Evolutionary conservation across 225 moss, liverwort and hornwort species (phyloP), one percentile per base, ranked within the genome.

Genomic region (Takakia lepidozioides): DNA sequence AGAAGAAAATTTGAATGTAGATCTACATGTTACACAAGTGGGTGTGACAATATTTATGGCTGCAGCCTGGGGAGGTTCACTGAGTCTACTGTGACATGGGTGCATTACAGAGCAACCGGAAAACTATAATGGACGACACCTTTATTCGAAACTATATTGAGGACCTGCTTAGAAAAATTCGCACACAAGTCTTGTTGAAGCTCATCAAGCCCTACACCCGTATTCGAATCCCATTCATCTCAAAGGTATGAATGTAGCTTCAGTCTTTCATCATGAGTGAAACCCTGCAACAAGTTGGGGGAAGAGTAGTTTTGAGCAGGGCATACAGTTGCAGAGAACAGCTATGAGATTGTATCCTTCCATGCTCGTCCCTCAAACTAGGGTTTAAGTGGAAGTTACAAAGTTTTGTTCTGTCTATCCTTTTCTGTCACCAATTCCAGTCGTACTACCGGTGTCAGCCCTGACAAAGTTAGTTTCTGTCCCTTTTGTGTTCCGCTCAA

Each of bases 141-240:
- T 93, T 93, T 63, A 93, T 93, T 51, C 70, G 93, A 29, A 93
- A 93, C 51, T 93, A 93, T 70, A 89, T 93, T 27, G 93, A 93
- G 74, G 93, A 93, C 68, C 58, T 93, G 48, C 88, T 93, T 49
- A 93, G 89, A 59, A 93, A 93, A 66, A 93, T 93, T 41, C 93
- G 93, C 19, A 93, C 93, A 6, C 93, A 93, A 81, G 93, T 93
- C 35, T 66, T 93, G 56, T 71, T 93, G 74, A 93, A 93, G 74
- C 89, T 93, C 40, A 93, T 93, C 76, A 93, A 93, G 72, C 93
- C 93, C 17, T 93, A 93, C 51, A 93, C 93, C 19, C 86, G 93
- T 41, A 93, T 93, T 52, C 89, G 93, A 58, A 93, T 93, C 27
- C 93, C 93, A 26, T 93, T 93, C 61, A 86, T 93, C 66, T 93